A percentile compares a stretch with the other conserved stretches of the same genome.
These are phyloP conservation scores for Tetrastigma voinierianum DNA, from an alignment of 164 flowering plant species.

Conservation along the genomic window DNA sequence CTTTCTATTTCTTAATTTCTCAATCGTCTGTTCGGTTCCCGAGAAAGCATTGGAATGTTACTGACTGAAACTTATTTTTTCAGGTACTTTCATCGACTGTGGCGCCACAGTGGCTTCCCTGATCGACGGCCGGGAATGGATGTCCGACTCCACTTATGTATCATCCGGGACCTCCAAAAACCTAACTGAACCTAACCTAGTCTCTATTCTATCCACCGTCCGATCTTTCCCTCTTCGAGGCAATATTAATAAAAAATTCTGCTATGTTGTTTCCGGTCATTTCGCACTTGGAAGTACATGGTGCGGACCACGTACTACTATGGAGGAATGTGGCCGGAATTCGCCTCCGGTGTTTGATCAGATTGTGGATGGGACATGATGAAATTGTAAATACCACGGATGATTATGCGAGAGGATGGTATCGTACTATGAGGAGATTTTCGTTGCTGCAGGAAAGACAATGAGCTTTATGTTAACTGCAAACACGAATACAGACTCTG, in stretches of 20 bases:
- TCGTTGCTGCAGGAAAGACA: conserved; percentile 59
- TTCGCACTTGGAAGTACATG: conserved; percentile 50
- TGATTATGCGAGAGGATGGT: conserved; percentile 48
- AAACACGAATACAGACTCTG: conserved; percentile 68
- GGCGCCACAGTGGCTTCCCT: conserved; percentile 43
- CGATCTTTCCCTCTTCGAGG: conserved; percentile 61
- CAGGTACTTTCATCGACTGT: conserved; percentile 65
- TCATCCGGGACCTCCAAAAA: conserved; percentile 45
- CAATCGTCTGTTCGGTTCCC: neutral
- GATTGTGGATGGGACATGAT: conserved; percentile 82
- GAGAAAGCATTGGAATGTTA: too few species aligned
- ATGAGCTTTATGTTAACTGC: conserved; percentile 77
- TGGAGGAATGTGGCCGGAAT: conserved; percentile 55
- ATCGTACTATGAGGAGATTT: conserved; percentile 81
- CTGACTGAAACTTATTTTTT: neutral
- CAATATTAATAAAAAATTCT: conserved; percentile 43
- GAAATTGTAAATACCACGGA: conserved; percentile 84
- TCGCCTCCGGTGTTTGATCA: conserved; percentile 86
- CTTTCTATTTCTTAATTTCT: conserved; percentile 5
- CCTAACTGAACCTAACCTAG: conserved; percentile 23
- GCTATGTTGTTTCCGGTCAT: conserved; percentile 65
- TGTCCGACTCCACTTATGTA: conserved; percentile 53
- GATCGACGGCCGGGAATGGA: conserved; percentile 53
- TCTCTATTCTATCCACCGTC: conserved; percentile 58
- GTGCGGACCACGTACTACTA: conserved; percentile 81